phyloP scores from a whole-genome alignment of 2,329 filamentous ascomycete species.

The Colletotrichum gigasporum region DNA sequence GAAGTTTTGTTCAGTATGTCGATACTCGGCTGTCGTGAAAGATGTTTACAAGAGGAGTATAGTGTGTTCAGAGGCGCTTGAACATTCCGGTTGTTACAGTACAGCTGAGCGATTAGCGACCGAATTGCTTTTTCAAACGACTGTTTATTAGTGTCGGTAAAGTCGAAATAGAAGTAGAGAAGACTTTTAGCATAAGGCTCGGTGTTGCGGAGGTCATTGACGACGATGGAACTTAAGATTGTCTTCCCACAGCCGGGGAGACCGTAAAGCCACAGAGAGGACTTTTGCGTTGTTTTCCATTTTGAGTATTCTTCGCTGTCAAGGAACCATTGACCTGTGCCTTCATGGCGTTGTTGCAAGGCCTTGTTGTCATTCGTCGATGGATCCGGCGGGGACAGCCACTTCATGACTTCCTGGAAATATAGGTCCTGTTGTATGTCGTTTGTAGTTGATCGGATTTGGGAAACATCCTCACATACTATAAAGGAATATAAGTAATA shows the following conservation, averaged over 20 bases:
- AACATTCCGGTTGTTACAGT: not conserved
- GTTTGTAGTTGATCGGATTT: not conserved
- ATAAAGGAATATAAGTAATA: not conserved
- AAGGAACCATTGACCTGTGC: not conserved
- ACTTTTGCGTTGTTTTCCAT: not conserved
- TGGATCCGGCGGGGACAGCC: not conserved
- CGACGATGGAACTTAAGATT: not conserved
- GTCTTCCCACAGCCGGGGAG: not conserved
- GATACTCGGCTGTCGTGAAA: not conserved
- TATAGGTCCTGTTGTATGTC: not conserved
- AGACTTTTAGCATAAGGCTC: not conserved
- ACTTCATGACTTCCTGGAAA: not conserved
- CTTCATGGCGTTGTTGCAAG: not conserved
- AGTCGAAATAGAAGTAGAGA: constrained; percentile 11
- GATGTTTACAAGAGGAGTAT: not conserved
- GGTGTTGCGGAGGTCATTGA: not conserved
- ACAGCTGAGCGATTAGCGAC: not conserved
- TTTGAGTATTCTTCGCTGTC: not conserved
- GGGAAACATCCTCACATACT: not conserved
- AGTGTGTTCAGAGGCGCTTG: not conserved
- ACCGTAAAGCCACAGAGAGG: not conserved
- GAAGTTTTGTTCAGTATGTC: constrained; percentile 33
- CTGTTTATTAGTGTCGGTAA: not conserved
- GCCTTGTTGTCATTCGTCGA: not conserved
- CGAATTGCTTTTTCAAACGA: not conserved